A percentile compares a stretch with the other conserved stretches of the same genome.
These are phyloP conservation scores for Colletotrichum godetiae DNA, from an alignment of 2,329 filamentous ascomycete genomes.

Conservation along the genomic window DNA sequence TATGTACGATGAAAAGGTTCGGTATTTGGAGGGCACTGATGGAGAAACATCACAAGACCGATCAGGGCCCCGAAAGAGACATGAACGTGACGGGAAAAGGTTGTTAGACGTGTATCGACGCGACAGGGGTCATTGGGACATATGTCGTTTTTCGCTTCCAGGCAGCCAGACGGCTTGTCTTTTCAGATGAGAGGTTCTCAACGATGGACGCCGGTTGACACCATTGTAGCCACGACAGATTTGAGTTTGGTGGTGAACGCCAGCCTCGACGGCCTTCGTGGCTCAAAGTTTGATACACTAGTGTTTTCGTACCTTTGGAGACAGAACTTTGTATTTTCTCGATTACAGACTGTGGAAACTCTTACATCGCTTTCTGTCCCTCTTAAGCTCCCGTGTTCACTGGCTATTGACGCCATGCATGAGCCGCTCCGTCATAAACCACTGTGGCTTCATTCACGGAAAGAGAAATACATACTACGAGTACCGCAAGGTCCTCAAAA, in stretches of 20 bases:
- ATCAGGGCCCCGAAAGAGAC: background rate
- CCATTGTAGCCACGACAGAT: background rate
- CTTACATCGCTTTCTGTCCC: background rate
- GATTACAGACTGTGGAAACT: background rate
- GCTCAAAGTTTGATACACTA: background rate
- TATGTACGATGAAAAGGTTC: background rate
- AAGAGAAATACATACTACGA: background rate
- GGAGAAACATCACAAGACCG: background rate
- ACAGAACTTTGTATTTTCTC: background rate
- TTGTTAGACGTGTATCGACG: background rate
- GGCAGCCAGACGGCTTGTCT: background rate
- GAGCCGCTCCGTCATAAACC: background rate
- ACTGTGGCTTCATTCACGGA: background rate
- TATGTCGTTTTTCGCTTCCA: background rate
- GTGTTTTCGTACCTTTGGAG: background rate
- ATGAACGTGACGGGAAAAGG: background rate
- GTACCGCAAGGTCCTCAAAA: background rate
- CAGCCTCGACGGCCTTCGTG: background rate
- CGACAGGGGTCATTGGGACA: background rate
- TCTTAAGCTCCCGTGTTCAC: background rate
- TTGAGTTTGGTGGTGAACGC: background rate
- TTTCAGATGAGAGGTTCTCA: background rate
- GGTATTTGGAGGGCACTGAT: background rate
- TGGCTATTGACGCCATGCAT: background rate
- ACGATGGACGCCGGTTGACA: background rate